These are phyloP conservation scores for Pulveroboletus frians DNA, from an alignment of 768 basidiomycete genomes.

Conservation along the genomic window DNA sequence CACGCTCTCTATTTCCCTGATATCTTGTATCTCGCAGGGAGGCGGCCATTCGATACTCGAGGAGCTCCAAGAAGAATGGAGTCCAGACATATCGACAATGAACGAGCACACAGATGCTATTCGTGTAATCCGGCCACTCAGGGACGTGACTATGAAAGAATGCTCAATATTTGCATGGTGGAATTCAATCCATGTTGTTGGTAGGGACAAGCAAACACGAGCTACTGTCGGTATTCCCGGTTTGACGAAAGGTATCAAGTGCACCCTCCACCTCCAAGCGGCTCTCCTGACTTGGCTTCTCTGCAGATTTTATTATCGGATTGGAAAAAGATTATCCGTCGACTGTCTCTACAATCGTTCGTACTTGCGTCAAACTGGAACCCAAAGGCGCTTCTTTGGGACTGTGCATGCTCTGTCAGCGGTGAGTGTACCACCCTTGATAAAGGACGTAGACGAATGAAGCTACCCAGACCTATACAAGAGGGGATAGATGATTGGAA, in stretches of 20 bases:
- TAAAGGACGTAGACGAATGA: not conserved
- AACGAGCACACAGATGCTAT: slow-evolving; percentile 25
- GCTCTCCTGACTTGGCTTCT: not conserved
- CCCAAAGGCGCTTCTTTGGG: slow-evolving; percentile 52
- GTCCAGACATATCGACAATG: slow-evolving; percentile 19
- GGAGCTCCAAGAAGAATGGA: slow-evolving; percentile 72
- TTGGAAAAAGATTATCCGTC: slow-evolving; percentile 81
- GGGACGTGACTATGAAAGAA: slow-evolving; percentile 75
- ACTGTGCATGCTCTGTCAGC: slow-evolving; percentile 59
- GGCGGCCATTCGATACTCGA: slow-evolving; percentile 66
- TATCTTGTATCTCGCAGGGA: slow-evolving; percentile 71
- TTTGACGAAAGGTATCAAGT: slow-evolving; percentile 59
- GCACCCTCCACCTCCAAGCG: not conserved
- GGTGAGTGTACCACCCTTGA: slow-evolving; percentile 36
- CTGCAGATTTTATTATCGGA: slow-evolving; percentile 70
- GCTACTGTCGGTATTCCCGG: slow-evolving; percentile 56
- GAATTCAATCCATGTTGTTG: slow-evolving; percentile 50
- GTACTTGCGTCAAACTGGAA: slow-evolving; percentile 73
- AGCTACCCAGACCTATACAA: slow-evolving; percentile 51
- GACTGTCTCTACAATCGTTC: slow-evolving; percentile 77
- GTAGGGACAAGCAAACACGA: slow-evolving; percentile 41
- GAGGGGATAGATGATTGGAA: slow-evolving; percentile 69
- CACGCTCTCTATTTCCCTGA: slow-evolving; percentile 65
- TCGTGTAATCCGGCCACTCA: slow-evolving; percentile 59
- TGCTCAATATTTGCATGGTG: slow-evolving; percentile 77